Percentiles rank a stretch among this genome's conserved stretches.
Conservation (phyloP, 208 protist genomes). For the Leishmania mexicana region DNA sequence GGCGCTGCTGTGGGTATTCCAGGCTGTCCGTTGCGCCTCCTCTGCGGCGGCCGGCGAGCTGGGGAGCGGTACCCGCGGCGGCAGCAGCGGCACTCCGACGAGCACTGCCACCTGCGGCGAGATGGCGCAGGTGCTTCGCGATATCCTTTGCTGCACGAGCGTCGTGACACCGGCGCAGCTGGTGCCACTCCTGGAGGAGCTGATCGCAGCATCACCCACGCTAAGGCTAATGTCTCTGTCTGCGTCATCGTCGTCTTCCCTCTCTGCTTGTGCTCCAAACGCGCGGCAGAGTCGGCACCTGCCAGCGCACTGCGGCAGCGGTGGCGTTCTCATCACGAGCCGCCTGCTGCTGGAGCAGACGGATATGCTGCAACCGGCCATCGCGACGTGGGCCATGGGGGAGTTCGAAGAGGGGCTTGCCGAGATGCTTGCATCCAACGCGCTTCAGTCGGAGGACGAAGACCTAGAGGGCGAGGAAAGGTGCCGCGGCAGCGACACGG, state of each 20-base stretch:
- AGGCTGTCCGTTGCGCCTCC: slow-evolving; percentile 33
- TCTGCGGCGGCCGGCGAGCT: neutral
- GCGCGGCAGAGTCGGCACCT: neutral
- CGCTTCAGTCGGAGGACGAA: neutral
- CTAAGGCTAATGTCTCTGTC: slow-evolving; percentile 21
- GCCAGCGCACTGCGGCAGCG: neutral
- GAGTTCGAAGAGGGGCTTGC: slow-evolving; percentile 45
- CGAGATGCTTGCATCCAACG: slow-evolving; percentile 34
- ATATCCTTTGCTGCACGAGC: slow-evolving; percentile 51
- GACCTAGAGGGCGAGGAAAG: neutral
- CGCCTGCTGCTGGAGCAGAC: slow-evolving; percentile 54
- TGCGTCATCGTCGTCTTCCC: neutral
- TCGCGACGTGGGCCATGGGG: slow-evolving; percentile 38
- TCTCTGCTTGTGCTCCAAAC: neutral
- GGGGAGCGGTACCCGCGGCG: neutral
- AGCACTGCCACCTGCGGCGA: slow-evolving; percentile 41
- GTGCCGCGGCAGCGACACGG: neutral
- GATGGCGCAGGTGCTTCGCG: slow-evolving; percentile 60
- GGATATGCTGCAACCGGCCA: slow-evolving; percentile 51
- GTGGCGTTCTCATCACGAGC: slow-evolving; percentile 49
- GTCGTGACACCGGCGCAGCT: slow-evolving; percentile 55
- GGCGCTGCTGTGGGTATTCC: slow-evolving; percentile 42
- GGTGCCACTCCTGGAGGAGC: slow-evolving; percentile 47
- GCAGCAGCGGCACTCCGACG: neutral
- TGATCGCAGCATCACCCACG: slow-evolving; percentile 37